Evolutionary conservation across 2,329 filamentous ascomycete species (phyloP).

Genomic region (Cercospora brassicicola): DNA sequence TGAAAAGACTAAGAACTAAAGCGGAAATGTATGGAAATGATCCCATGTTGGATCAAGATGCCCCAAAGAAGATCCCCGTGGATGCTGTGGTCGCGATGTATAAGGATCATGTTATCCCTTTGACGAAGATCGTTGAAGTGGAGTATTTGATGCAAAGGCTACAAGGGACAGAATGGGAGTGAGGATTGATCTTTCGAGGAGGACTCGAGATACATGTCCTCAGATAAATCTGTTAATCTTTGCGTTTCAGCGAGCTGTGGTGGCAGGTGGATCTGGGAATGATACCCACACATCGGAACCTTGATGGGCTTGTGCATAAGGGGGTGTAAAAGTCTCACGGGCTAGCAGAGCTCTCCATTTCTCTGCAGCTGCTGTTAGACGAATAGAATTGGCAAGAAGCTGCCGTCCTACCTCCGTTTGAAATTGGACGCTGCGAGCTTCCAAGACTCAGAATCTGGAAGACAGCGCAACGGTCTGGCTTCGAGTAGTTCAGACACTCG

Average conservation of each 20-base stretch:
- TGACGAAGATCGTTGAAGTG: constrained; percentile 98
- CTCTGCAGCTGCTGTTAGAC: background rate
- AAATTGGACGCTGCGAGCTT: background rate
- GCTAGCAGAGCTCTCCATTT: background rate
- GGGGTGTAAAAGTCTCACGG: background rate
- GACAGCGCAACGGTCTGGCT: too few relatives aligned
- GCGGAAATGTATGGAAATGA: constrained; percentile 92
- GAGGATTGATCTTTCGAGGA: constrained; percentile 10
- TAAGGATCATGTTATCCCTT: constrained; percentile 84
- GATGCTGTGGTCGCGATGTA: constrained; percentile 91
- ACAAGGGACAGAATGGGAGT: constrained; percentile 55
- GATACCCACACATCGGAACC: background rate
- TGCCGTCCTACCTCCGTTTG: background rate
- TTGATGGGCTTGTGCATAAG: background rate
- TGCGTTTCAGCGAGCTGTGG: background rate
- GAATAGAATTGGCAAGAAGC: background rate
- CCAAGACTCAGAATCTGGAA: background rate
- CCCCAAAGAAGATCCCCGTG: constrained; percentile 76
- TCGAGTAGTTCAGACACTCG: too few relatives aligned
- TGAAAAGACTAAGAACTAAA: constrained; percentile 83
- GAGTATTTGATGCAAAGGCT: constrained; percentile 97
- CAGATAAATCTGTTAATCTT: background rate
- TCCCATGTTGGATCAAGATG: constrained; percentile 61
- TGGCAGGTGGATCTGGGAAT: background rate
- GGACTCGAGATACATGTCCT: background rate